Percentiles rank a stretch among this genome's conserved stretches.
Conservation (phyloP, 768 basidiomycete genomes). For the Naganishia kalamii region DNA sequence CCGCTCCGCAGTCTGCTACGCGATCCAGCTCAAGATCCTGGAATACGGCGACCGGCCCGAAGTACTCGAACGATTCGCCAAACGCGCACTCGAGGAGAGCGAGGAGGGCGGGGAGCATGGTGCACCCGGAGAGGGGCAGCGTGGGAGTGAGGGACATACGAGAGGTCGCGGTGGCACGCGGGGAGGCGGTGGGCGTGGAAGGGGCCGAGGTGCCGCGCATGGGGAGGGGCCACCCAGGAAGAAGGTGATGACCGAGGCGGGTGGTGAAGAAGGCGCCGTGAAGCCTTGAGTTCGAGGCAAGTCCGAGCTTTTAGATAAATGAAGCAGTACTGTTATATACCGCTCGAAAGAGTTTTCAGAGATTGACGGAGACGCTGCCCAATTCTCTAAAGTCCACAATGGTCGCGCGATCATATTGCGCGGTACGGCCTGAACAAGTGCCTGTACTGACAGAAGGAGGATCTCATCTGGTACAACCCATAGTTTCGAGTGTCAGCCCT, state of each 20-base stretch:
- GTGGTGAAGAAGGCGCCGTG: not conserved
- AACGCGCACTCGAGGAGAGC: conserved; percentile 42
- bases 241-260: not conserved
- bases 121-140: conserved; percentile 1
- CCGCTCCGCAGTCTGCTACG: conserved; percentile 38
- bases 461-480: too few relatives aligned
- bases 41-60: conserved; percentile 45
- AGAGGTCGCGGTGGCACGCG: conserved; percentile 9
- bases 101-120: not conserved
- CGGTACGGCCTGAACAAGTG: too few relatives aligned
- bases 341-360: too few relatives aligned
- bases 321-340: not conserved
- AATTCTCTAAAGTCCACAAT: too few relatives aligned
- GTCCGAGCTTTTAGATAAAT: too few relatives aligned
- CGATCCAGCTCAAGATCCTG: conserved; percentile 38
- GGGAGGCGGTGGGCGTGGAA: conserved; percentile 9
- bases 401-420: too few relatives aligned
- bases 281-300: too few relatives aligned
- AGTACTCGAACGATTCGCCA: conserved; percentile 40
- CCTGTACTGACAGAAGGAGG: too few relatives aligned
- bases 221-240: conserved; percentile 1
- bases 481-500: not conserved
- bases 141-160: not conserved
- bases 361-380: too few relatives aligned
- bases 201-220: conserved; percentile 8